Evolutionary conservation across 2,329 filamentous ascomycete genomes (phyloP).

Genomic region (Fonsecaea erecta): DNA sequence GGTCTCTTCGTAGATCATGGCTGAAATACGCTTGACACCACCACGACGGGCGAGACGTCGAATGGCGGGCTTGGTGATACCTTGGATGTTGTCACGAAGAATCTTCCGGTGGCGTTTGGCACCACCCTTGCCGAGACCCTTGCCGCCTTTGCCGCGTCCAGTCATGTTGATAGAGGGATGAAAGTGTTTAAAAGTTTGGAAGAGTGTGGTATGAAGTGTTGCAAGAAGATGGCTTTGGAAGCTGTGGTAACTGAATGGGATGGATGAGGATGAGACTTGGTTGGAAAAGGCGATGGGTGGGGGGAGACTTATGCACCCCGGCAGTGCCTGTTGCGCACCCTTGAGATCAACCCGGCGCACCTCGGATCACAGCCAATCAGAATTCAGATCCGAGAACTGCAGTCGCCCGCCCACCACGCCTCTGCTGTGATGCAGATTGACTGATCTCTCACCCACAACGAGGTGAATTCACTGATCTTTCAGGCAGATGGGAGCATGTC

Average conservation of each 20-base stretch:
- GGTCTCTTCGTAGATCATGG: slow-evolving; percentile 85
- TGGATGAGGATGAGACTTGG: slow-evolving; percentile 18
- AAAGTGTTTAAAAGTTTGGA: slow-evolving; percentile 35
- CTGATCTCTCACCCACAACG: slow-evolving; percentile 31
- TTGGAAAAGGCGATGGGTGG: slow-evolving; percentile 28
- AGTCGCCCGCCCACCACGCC: slow-evolving; percentile 24
- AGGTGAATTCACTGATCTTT: slow-evolving; percentile 25
- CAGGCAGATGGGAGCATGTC: slow-evolving; percentile 1
- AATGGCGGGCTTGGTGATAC: slow-evolving; percentile 98
- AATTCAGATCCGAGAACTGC: slow-evolving; percentile 39
- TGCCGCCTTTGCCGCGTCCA: slow-evolving; percentile 86
- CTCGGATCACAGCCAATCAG: slow-evolving; percentile 37
- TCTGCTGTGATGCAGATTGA: slow-evolving; percentile 10
- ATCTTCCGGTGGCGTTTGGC: slow-evolving; percentile 99
- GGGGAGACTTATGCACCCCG: slow-evolving; percentile 32
- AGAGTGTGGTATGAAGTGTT: slow-evolving; percentile 19
- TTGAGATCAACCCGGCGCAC: slow-evolving; percentile 32
- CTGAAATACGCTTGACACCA: slow-evolving; percentile 99
- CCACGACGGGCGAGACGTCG: slow-evolving; percentile 98
- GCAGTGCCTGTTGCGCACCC: slow-evolving; percentile 15
- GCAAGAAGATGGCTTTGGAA: slow-evolving; percentile 1
- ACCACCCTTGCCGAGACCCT: slow-evolving; percentile 96
- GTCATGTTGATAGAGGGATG: slow-evolving; percentile 57
- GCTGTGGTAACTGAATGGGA: slow-evolving; percentile 21
- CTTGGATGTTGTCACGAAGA: slow-evolving; percentile 99